Evolutionary conservation across 2,329 filamentous ascomycete genomes (phyloP).

Genomic region (Fusarium zealandicum): DNA sequence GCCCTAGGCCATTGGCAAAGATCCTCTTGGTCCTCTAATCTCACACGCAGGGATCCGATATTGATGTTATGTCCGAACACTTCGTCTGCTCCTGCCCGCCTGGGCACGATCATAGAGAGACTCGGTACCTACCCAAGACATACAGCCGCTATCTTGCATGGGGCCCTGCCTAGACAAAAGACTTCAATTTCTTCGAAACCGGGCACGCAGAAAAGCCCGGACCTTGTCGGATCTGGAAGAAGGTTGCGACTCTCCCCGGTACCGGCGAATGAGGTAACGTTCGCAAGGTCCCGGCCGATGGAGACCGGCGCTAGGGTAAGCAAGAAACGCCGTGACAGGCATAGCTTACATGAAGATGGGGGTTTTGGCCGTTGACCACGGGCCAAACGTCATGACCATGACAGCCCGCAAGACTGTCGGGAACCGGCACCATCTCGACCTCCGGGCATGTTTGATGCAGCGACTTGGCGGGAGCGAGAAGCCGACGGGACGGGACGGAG

Average conservation of each 20-base stretch:
- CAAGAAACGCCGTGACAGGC: conserved; percentile 26
- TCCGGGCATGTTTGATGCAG: not conserved
- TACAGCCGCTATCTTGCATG: conserved; percentile 11
- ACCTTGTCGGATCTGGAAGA: conserved; percentile 9
- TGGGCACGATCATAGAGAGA: conserved; percentile 3
- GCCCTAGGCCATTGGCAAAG: conserved; percentile 1
- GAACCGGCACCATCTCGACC: conserved; percentile 1
- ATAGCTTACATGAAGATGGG: conserved; percentile 25
- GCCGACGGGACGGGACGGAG: conserved; percentile 1
- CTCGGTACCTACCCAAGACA: conserved; percentile 10
- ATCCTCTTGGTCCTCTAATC: conserved; percentile 1
- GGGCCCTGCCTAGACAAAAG: not conserved
- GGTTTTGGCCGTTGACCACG: conserved; percentile 8
- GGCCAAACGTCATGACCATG: conserved; percentile 1
- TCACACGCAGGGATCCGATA: conserved; percentile 15
- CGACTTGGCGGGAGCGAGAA: conserved; percentile 1
- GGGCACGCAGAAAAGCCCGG: conserved; percentile 7
- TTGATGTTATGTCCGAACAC: conserved; percentile 5
- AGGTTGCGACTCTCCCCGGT: conserved; percentile 16
- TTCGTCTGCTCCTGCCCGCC: conserved; percentile 7
- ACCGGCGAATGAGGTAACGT: conserved; percentile 21
- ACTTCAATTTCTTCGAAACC: conserved; percentile 1
- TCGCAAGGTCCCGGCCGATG: conserved; percentile 10
- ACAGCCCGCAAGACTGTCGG: conserved; percentile 1
- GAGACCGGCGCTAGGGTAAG: conserved; percentile 31